These are phyloP conservation scores for Gossypium aridum DNA, from an alignment of 441 rosid genomes.

Conservation along the genomic window DNA sequence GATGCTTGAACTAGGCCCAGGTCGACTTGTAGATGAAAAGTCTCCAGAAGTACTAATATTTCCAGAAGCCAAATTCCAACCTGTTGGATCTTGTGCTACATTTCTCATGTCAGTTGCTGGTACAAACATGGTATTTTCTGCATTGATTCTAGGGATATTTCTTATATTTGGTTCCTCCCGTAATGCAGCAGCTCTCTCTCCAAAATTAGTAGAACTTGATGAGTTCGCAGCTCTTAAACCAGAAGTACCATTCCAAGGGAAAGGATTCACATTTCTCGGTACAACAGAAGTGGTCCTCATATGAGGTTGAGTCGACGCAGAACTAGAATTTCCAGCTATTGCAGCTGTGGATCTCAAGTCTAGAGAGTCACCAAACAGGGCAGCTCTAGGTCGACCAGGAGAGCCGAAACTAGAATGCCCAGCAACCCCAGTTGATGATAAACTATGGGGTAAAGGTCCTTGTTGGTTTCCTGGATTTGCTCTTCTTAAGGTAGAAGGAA, in stretches of 20 bases:
- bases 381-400: conserved; percentile 32
- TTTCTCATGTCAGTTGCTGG: conserved; percentile 47
- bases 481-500: conserved; percentile 47
- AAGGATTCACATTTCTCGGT: conserved; percentile 38
- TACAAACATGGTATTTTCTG: conserved; percentile 47
- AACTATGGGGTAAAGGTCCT: conserved; percentile 38
- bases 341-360: conserved; percentile 40
- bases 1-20: conserved; percentile 39
- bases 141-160: conserved; percentile 40
- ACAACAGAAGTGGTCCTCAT: conserved; percentile 23
- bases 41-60: conserved; percentile 31
- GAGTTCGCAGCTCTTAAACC: conserved; percentile 38
- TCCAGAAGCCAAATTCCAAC: conserved; percentile 62
- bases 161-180: conserved; percentile 45
- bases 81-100: conserved; percentile 52
- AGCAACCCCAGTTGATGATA: conserved; percentile 36
- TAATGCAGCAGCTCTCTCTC: conserved; percentile 38
- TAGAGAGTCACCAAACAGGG: conserved; percentile 34
- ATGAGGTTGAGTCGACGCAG: conserved; percentile 30
- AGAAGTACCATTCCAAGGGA: conserved; percentile 46
- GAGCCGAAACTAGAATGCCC: conserved; percentile 35
- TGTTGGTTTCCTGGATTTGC: conserved; percentile 40
- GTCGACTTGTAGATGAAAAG: conserved; percentile 37
- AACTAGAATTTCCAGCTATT: conserved; percentile 23
- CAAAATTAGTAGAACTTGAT: conserved; percentile 29